Evolutionary conservation across 1,284 basidiomycete genomes (phyloP).

Genomic region (Ganoderma leucocontextum): DNA sequence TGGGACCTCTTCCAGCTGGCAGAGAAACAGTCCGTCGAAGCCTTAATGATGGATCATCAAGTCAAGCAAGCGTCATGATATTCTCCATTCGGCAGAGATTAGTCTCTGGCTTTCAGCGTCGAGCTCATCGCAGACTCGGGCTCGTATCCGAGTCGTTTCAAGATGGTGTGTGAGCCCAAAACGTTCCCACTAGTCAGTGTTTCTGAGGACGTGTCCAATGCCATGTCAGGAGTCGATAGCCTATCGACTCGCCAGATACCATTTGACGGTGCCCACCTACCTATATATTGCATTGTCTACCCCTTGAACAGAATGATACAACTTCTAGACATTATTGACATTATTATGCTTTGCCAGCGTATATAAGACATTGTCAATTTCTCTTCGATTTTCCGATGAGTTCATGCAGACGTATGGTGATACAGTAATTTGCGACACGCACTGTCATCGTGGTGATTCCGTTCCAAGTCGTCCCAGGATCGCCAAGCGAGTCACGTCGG

Average conservation of each 20-base stretch:
- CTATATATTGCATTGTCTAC: too few relatives aligned
- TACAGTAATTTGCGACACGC: not conserved
- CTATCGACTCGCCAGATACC: too few relatives aligned
- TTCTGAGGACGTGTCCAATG: not conserved
- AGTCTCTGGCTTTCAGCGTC: not conserved
- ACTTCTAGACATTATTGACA: too few relatives aligned
- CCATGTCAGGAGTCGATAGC: too few relatives aligned
- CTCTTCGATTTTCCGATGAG: too few relatives aligned
- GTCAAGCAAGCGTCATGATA: constrained; percentile 41
- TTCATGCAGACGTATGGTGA: not conserved
- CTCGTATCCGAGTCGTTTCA: not conserved
- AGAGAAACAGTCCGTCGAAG: constrained; percentile 40
- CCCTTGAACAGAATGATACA: too few relatives aligned
- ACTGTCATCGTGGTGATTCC: not conserved
- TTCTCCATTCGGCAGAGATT: constrained; percentile 43
- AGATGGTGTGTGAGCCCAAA: not conserved
- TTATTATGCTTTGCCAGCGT: too few relatives aligned
- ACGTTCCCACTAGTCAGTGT: too few relatives aligned
- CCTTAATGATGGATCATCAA: constrained; percentile 25
- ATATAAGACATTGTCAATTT: too few relatives aligned
- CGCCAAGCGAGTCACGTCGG: not conserved
- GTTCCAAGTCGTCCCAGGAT: not conserved
- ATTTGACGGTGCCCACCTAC: too few relatives aligned
- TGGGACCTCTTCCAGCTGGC: constrained; percentile 38
- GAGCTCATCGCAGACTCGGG: not conserved